Conservation (phyloP, 345 rosid species). For the Brassica cretica region DNA sequence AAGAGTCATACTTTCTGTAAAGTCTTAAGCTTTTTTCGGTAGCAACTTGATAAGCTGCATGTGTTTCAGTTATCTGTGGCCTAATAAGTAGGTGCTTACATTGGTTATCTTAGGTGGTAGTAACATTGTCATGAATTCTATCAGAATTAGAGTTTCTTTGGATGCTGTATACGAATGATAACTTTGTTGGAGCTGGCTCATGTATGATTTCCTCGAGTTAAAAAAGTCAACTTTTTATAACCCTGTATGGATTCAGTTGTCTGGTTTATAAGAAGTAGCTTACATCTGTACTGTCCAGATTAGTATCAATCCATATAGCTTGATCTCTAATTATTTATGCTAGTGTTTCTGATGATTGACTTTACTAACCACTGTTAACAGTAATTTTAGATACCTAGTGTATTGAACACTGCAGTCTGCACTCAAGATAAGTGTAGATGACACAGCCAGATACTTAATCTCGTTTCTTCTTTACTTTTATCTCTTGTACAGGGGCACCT, state of each 20-base stretch:
- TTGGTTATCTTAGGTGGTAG: background rate
- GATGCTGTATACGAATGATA: background rate
- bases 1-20: background rate
- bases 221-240: background rate
- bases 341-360: constrained; percentile 7
- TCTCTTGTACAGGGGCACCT: constrained; percentile 79
- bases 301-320: background rate
- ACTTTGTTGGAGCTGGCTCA: background rate
- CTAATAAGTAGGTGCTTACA: background rate
- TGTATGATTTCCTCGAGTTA: background rate
- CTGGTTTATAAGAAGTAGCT: background rate
- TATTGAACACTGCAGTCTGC: background rate
- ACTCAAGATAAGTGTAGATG: background rate
- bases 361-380: background rate
- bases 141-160: background rate
- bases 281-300: background rate
- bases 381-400: background rate
- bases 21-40: background rate
- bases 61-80: background rate
- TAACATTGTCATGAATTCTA: background rate
- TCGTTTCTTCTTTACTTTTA: constrained; percentile 3
- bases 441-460: background rate
- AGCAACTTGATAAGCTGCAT: background rate
- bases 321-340: background rate
- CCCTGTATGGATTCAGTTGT: background rate